Conservation (phyloP, 768 basidiomycete species). For the Podaxis sp. region DNA sequence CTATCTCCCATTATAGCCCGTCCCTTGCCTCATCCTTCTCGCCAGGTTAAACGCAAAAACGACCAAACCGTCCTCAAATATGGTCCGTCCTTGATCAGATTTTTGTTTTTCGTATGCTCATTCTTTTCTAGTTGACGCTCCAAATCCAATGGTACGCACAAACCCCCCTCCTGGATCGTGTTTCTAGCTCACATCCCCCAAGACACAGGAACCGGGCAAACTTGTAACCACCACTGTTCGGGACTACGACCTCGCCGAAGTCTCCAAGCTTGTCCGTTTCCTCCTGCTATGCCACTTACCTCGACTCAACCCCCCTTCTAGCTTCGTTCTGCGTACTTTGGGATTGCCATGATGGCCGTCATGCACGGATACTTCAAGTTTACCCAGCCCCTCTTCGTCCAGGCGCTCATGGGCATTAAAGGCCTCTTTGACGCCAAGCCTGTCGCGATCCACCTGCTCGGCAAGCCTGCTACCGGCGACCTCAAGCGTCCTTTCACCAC, state of each 20-base stretch:
- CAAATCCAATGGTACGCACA: constrained; percentile 72
- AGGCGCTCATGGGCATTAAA: constrained; percentile 94
- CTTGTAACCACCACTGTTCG: constrained; percentile 87
- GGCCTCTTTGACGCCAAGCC: constrained; percentile 82
- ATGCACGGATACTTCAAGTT: constrained; percentile 94
- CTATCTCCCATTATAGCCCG: not conserved
- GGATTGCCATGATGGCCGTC: constrained; percentile 85
- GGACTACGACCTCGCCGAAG: constrained; percentile 91
- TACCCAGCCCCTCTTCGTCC: constrained; percentile 95
- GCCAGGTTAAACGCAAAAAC: constrained; percentile 89
- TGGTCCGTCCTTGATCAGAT: constrained; percentile 41
- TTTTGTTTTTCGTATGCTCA: constrained; percentile 1
- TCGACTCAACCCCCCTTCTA: constrained; percentile 17
- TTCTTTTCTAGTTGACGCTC: constrained; percentile 59
- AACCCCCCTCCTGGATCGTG: not conserved
- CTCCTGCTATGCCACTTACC: not conserved
- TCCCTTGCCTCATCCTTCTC: not conserved
- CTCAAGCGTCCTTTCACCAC: constrained; percentile 33
- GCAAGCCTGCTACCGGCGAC: constrained; percentile 77
- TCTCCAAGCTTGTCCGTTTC: constrained; percentile 63
- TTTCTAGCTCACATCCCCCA: constrained; percentile 17
- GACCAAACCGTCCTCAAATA: constrained; percentile 96
- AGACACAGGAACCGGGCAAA: constrained; percentile 61
- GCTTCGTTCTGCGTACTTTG: constrained; percentile 67
- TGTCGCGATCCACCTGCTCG: constrained; percentile 77